Conservation (phyloP, 2,329 filamentous ascomycete genomes). For the Aspergillus piperis region DNA sequence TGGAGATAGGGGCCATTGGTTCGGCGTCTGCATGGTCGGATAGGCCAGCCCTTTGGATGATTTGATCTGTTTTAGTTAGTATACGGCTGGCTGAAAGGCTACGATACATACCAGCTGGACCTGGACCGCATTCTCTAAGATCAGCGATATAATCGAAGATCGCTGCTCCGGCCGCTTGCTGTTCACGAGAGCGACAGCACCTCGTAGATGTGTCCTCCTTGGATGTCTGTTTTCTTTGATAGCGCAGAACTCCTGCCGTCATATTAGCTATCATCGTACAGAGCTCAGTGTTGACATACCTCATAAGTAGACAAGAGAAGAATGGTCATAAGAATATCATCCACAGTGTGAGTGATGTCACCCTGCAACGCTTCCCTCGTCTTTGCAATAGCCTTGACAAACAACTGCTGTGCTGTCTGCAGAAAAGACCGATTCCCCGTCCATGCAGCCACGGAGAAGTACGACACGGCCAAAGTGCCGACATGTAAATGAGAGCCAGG, state of each 20-base stretch:
- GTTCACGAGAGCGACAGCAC: slow-evolving; percentile 33
- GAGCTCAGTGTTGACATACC: slow-evolving; percentile 14
- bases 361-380: slow-evolving; percentile 26
- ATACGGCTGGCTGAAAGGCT: not conserved
- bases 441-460: slow-evolving; percentile 33
- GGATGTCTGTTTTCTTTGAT: slow-evolving; percentile 26
- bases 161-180: slow-evolving; percentile 19
- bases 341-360: slow-evolving; percentile 20
- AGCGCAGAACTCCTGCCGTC: slow-evolving; percentile 27
- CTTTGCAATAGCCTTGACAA: slow-evolving; percentile 27
- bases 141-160: slow-evolving; percentile 17
- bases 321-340: slow-evolving; percentile 28
- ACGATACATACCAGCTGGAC: slow-evolving; percentile 26
- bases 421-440: slow-evolving; percentile 28
- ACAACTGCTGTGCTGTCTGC: slow-evolving; percentile 24
- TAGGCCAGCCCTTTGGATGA: slow-evolving; percentile 20
- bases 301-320: slow-evolving; percentile 32
- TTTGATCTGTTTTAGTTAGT: slow-evolving; percentile 24
- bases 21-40: slow-evolving; percentile 26
- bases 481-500: slow-evolving; percentile 26
- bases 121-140: slow-evolving; percentile 27
- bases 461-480: slow-evolving; percentile 29
- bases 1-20: slow-evolving; percentile 26
- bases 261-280: not conserved
- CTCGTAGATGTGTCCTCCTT: slow-evolving; percentile 29